Base-by-base conservation (phyloP, 495 filamentous ascomycete species). In the Melanomma pulvis-pyrius region DNA sequence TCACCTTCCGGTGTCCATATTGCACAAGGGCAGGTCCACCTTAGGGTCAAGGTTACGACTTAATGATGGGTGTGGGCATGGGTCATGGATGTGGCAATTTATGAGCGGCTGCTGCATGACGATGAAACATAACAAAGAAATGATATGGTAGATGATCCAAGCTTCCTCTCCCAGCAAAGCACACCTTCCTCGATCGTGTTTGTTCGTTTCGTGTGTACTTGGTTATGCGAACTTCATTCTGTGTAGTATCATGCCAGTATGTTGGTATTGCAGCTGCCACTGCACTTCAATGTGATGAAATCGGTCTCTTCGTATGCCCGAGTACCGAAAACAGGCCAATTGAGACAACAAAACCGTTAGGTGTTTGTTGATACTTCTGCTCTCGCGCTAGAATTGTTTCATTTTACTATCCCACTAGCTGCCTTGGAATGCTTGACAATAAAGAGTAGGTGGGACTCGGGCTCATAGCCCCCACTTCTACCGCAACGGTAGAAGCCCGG, bases 31-130 rank as follows among this genome's bases (percentile, higher is more conserved):
- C 61, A 53, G 49, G 53, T 22, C 51, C 48, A 55, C 12, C 48
- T 30, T 61, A 44, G n/a, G n/a, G n/a, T n/a, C n/a, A n/a, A n/a
- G 47, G 50, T 61, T 52, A 60, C 60, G 60, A 55, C 22, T 54
- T 53, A 44, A 48, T 65, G 34, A 65, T 28, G 63, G 58, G 29
- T 52, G 55, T 61, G 30, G 61, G 61, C 55, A 61, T 56, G 61
- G 39, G 34, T 49, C 44, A 70, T 52, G 61, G 62, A 61, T 61
- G 25, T 60, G 61, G 66, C 48, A 63, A 59, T 21, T 70, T 56
- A 70, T 59, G 68, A 70, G 41, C 50, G 51, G 41, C 22, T 25
- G 55, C 49, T 70, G 56, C 48, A 70, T 55, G 55, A 51, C 52
- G 59, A 61, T 36, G 21, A 58, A 44, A 44, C 8, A 44, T 15